Percentiles rank a stretch among this genome's conserved stretches.
These are phyloP conservation scores for Lathyrus tuberosus DNA, from an alignment of 306 rosid species.

Conservation along the genomic window DNA sequence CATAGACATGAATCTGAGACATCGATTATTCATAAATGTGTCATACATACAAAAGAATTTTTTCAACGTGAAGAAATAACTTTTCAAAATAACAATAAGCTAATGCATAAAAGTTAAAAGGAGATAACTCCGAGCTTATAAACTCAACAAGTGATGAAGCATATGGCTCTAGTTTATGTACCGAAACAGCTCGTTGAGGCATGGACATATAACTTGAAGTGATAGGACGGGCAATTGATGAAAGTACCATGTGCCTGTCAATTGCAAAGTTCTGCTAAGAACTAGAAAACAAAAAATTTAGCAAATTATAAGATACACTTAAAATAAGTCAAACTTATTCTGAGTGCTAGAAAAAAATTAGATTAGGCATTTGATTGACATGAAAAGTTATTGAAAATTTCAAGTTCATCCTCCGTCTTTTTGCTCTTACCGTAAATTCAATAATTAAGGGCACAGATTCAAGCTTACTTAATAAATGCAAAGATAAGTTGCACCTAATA, in stretches of 20 bases:
- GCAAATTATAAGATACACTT: no score
- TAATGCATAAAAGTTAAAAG: constrained; percentile 76
- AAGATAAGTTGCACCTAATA: constrained; percentile 17
- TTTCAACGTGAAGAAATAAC: constrained; percentile 62
- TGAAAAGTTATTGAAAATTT: no score
- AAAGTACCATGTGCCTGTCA: no score
- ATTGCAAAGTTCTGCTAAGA: no score
- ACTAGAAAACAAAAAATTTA: no score
- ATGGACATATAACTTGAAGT: no score
- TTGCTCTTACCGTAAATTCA: constrained; percentile 8
- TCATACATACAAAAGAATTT: constrained; percentile 65
- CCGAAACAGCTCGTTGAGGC: constrained; percentile 24
- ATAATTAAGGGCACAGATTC: constrained; percentile 7
- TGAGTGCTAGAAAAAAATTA: no score
- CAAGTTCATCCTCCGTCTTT: neutral
- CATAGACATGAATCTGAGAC: constrained; percentile 60
- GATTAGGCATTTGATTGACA: no score
- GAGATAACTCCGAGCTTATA: constrained; percentile 73
- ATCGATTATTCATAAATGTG: constrained; percentile 74
- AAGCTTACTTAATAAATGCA: constrained; percentile 19
- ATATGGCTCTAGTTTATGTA: constrained; percentile 65
- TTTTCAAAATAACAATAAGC: constrained; percentile 62
- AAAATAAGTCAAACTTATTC: no score
- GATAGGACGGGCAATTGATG: no score
- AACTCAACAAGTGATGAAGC: constrained; percentile 73